These are phyloP conservation scores for Ophiocordyceps camponoti-saundersi DNA, from an alignment of 2,329 filamentous ascomycete species.

Conservation along the genomic window DNA sequence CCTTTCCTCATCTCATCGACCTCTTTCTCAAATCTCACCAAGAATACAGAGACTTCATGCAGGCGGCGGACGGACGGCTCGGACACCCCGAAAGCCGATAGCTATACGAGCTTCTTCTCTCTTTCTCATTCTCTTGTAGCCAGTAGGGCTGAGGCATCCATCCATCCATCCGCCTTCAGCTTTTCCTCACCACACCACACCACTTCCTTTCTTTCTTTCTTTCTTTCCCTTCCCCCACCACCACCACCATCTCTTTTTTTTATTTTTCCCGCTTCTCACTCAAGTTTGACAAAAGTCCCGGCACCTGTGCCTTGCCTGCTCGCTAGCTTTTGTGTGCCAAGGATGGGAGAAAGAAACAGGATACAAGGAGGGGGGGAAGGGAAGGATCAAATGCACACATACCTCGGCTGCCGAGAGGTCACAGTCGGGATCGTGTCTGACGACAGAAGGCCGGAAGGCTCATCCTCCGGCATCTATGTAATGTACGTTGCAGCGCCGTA, in stretches of 20 bases:
- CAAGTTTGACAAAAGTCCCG: not conserved
- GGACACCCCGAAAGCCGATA: not conserved
- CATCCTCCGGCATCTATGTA: not conserved
- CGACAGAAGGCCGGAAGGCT: too few relatives aligned
- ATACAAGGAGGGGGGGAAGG: not conserved
- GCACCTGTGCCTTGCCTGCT: not conserved
- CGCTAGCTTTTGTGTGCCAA: not conserved
- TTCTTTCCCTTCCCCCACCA: not conserved
- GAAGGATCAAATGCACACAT: too few relatives aligned
- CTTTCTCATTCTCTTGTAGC: not conserved
- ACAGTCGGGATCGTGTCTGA: too few relatives aligned
- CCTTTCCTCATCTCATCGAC: too few relatives aligned
- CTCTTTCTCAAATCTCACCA: too few relatives aligned
- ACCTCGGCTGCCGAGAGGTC: too few relatives aligned
- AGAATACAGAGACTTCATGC: not conserved
- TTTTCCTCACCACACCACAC: not conserved
- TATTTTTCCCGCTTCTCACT: too few relatives aligned
- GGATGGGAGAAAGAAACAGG: too few relatives aligned
- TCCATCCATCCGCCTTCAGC: not conserved
- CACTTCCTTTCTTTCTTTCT: not conserved
- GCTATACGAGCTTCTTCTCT: not conserved
- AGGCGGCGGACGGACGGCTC: not conserved
- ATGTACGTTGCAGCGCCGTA: not conserved
- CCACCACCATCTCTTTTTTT: not conserved
- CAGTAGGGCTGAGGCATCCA: not conserved